Evolutionary conservation across 2,329 filamentous ascomycete species (phyloP).

Genomic region (Pyrenochaeta sp.): DNA sequence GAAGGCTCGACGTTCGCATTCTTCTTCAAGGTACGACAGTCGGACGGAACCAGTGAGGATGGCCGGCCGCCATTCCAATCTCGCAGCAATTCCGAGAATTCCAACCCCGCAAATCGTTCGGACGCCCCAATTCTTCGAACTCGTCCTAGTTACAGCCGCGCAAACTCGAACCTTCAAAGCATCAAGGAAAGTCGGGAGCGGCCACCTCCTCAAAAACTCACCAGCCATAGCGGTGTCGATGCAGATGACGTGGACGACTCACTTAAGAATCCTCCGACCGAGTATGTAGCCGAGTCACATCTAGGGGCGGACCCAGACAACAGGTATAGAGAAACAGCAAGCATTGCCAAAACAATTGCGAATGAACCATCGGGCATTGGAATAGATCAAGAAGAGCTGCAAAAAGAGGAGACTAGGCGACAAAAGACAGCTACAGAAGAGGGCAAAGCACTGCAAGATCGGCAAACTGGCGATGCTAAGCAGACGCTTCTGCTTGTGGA

Average conservation of each 20-base stretch:
- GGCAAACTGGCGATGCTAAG: conserved; percentile 20
- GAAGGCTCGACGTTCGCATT: conserved; percentile 49
- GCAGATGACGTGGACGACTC: conserved; percentile 24
- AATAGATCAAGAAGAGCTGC: conserved; percentile 17
- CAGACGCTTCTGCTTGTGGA: conserved; percentile 54
- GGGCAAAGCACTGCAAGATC: conserved; percentile 27
- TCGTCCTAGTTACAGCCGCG: conserved; percentile 36
- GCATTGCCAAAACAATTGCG: conserved; percentile 19
- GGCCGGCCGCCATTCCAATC: conserved; percentile 33
- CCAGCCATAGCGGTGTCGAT: conserved; percentile 18
- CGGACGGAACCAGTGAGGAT: conserved; percentile 26
- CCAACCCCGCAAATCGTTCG: too few relatives aligned
- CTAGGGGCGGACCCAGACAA: conserved; percentile 26
- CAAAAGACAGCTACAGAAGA: conserved; percentile 27
- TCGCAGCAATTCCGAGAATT: conserved; percentile 37
- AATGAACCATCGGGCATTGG: conserved; percentile 13
- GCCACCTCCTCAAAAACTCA: conserved; percentile 8
- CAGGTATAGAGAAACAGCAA: conserved; percentile 32
- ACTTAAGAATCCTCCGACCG: conserved; percentile 44
- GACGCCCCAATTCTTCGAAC: too few relatives aligned
- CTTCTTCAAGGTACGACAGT: conserved; percentile 46
- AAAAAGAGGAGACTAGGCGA: conserved; percentile 33
- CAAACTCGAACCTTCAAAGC: conserved; percentile 34
- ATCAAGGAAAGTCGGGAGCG: conserved; percentile 33
- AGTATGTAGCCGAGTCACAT: conserved; percentile 36